These are phyloP conservation scores for Akanthomyces muscarius DNA, from an alignment of 2,329 filamentous ascomycete species.

Conservation along the genomic window DNA sequence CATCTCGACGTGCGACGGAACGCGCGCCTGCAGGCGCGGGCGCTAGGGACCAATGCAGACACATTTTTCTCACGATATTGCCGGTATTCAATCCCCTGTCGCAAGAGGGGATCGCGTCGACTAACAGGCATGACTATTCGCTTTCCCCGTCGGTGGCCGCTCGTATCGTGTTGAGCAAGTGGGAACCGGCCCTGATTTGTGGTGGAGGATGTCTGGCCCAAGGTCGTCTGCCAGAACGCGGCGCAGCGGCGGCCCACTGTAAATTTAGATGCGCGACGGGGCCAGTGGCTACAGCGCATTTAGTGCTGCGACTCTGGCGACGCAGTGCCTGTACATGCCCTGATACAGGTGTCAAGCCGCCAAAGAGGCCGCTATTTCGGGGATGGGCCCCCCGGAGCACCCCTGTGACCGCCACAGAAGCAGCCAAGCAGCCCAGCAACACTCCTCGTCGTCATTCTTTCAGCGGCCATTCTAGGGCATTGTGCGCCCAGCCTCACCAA, in stretches of 20 bases:
- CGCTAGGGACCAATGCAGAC: constrained; percentile 4
- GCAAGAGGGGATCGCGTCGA: neutral
- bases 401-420: neutral
- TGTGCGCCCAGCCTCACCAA: neutral
- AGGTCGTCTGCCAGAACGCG: neutral
- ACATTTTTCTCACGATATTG: neutral
- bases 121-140: neutral
- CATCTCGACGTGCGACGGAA: neutral
- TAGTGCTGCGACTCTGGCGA: neutral
- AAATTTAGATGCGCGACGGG: neutral
- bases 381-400: no score
- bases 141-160: neutral
- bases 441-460: no score
- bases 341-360: no score
- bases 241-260: neutral
- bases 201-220: neutral
- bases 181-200: neutral
- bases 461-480: no score
- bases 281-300: neutral
- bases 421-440: neutral
- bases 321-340: neutral
- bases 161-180: neutral
- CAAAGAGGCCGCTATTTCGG: no score
- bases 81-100: neutral
- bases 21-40: neutral